phyloP scores from a whole-genome alignment of 345 rosid genomes.

The Acer yangbiense region DNA sequence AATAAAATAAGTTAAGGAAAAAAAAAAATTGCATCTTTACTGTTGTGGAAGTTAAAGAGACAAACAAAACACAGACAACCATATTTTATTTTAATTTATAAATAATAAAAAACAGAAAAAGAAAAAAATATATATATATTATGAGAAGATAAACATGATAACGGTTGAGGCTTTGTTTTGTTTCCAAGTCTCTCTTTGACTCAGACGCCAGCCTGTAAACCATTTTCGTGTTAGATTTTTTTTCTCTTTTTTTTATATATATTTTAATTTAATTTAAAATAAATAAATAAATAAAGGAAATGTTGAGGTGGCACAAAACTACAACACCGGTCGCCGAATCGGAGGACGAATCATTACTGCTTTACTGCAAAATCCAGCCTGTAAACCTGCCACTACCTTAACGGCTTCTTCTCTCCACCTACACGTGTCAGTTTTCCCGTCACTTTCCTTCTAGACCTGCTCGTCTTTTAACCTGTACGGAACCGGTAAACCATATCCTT shows the following conservation, averaged over 20 bases:
- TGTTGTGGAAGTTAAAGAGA: conserved; percentile 37
- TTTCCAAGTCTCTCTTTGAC: conserved; percentile 59
- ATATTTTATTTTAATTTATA: conserved; percentile 23
- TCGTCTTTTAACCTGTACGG: conserved; percentile 44
- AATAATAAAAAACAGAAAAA: conserved; percentile 14
- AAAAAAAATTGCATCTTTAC: neutral
- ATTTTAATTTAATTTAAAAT: neutral
- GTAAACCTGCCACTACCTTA: conserved; percentile 56
- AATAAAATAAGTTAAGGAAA: no score
- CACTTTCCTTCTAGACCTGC: neutral
- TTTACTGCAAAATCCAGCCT: conserved; percentile 52
- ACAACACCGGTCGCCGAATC: conserved; percentile 72
- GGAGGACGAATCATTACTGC: conserved; percentile 62
- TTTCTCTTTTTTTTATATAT: conserved; percentile 1
- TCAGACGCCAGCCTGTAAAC: conserved; percentile 70
- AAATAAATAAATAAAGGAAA: conserved; percentile 22
- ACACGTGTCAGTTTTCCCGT: conserved; percentile 42
- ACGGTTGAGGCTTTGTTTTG: conserved; percentile 46
- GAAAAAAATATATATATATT: neutral
- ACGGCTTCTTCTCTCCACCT: conserved; percentile 45
- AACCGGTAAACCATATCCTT: conserved; percentile 27
- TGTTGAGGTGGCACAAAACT: conserved; percentile 70
- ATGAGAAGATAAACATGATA: conserved; percentile 54
- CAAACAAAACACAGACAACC: conserved; percentile 22
- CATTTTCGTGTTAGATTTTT: conserved; percentile 37